Percentiles rank a stretch among this genome's conserved stretches.
These are phyloP conservation scores for Phyllosticta citrichinensis DNA, from an alignment of 2,329 filamentous ascomycete species.

Conservation along the genomic window DNA sequence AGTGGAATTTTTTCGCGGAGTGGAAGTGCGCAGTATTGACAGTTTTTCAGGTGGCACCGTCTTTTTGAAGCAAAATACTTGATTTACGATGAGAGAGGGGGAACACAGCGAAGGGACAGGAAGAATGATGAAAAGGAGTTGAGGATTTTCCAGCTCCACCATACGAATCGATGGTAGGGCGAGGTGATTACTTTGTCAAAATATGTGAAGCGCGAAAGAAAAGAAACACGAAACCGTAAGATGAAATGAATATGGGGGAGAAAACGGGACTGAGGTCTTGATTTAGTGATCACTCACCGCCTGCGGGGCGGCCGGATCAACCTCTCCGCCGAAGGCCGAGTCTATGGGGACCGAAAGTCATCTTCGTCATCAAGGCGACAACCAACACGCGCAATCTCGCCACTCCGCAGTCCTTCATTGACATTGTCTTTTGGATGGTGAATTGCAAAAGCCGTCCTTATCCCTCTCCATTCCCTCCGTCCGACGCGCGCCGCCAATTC, in stretches of 20 bases:
- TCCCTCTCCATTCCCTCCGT: slow-evolving; percentile 9
- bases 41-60: too few species aligned
- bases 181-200: too few species aligned
- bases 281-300: neutral
- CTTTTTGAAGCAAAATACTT: too few species aligned
- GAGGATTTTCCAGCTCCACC: too few species aligned
- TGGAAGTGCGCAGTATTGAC: too few species aligned
- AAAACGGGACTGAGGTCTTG: neutral
- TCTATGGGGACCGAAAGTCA: slow-evolving; percentile 4
- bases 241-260: too few species aligned
- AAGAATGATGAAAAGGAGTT: too few species aligned
- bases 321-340: neutral
- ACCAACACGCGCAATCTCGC: neutral
- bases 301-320: slow-evolving; percentile 1
- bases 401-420: neutral
- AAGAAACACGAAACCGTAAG: neutral
- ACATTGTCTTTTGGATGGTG: slow-evolving; percentile 7
- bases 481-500: slow-evolving; percentile 9
- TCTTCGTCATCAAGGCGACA: slow-evolving; percentile 6
- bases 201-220: too few species aligned
- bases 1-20: too few species aligned
- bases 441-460: neutral
- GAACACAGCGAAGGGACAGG: too few species aligned
- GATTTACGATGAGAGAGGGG: too few species aligned
- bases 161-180: too few species aligned